Percentiles rank a stretch among this genome's conserved stretches.
phyloP scores from a whole-genome alignment of 805 yeast species.

The Ogataea methylovora region DNA sequence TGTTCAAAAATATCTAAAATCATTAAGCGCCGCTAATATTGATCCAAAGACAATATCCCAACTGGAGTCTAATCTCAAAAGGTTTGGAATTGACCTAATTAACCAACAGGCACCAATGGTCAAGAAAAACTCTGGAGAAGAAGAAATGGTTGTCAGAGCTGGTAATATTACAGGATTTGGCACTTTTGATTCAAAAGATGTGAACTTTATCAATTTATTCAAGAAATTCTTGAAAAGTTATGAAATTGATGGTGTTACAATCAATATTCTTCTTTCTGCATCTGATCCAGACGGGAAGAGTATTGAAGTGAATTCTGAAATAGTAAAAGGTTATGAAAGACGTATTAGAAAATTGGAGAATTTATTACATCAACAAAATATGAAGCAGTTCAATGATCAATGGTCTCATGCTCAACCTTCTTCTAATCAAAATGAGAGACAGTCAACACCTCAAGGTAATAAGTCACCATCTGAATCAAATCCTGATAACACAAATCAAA shows the following conservation, averaged over 20 bases:
- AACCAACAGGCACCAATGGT: constrained; percentile 3
- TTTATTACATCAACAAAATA: constrained; percentile 66
- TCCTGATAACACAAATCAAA: constrained; percentile 3
- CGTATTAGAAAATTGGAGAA: constrained; percentile 74
- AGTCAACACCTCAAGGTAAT: not conserved
- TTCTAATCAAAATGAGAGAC: not conserved
- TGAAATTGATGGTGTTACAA: constrained; percentile 26
- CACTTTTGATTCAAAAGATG: constrained; percentile 19
- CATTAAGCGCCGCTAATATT: constrained; percentile 23
- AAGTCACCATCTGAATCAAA: not conserved
- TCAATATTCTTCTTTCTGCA: constrained; percentile 27
- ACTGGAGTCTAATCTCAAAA: constrained; percentile 30
- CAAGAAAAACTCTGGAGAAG: constrained; percentile 16
- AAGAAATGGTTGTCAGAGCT: constrained; percentile 12
- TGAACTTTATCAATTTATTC: constrained; percentile 31
- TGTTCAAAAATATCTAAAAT: constrained; percentile 28
- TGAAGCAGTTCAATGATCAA: constrained; percentile 38
- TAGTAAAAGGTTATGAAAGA: constrained; percentile 56
- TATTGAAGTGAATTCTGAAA: constrained; percentile 18
- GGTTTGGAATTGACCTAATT: constrained; percentile 9
- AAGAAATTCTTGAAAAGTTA: constrained; percentile 39
- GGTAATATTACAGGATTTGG: constrained; percentile 22
- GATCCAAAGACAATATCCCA: constrained; percentile 26
- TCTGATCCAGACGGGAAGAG: constrained; percentile 17
- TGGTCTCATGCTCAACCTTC: constrained; percentile 18